A percentile compares a stretch with the other conserved stretches of the same genome.
Evolutionary conservation across 306 rosid genomes (phyloP).

Genomic region (Quercus wislizeni): DNA sequence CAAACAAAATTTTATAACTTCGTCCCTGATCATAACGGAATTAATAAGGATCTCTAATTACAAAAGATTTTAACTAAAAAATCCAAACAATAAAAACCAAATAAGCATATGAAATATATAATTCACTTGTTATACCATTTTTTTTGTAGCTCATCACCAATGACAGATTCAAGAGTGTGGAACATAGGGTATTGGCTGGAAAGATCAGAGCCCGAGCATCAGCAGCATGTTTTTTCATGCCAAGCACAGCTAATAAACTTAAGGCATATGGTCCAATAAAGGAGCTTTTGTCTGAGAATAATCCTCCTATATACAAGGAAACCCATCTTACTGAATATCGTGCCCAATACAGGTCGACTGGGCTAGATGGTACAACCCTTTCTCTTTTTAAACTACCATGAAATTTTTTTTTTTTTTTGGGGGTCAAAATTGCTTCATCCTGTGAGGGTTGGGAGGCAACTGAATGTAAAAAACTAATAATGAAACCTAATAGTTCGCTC

Average conservation of each 20-base stretch:
- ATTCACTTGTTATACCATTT: no score
- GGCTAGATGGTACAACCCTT: slow-evolving; percentile 66
- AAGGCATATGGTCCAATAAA: slow-evolving; percentile 40
- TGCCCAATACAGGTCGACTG: slow-evolving; percentile 48
- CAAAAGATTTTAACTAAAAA: no score
- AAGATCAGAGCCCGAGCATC: slow-evolving; percentile 56
- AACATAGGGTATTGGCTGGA: slow-evolving; percentile 16
- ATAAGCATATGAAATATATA: no score
- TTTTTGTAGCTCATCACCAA: slow-evolving; percentile 62
- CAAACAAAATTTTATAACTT: no score
- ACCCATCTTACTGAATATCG: slow-evolving; percentile 54
- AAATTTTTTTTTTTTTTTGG: no score
- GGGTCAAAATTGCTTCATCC: no score
- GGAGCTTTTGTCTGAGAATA: slow-evolving; percentile 39
- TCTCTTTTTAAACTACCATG: slow-evolving; percentile 32
- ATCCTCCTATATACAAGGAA: slow-evolving; percentile 58
- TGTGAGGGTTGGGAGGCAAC: no score
- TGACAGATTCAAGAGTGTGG: slow-evolving; percentile 70
- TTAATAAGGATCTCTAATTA: no score
- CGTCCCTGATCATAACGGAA: no score
- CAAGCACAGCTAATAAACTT: slow-evolving; percentile 30
- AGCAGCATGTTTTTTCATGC: slow-evolving; percentile 71
- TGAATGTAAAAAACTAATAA: no score
- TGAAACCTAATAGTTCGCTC: no score
- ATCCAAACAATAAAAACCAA: no score